Evolutionary conservation across 148 eudicot species (phyloP).

Genomic region (Silene latifolia): DNA sequence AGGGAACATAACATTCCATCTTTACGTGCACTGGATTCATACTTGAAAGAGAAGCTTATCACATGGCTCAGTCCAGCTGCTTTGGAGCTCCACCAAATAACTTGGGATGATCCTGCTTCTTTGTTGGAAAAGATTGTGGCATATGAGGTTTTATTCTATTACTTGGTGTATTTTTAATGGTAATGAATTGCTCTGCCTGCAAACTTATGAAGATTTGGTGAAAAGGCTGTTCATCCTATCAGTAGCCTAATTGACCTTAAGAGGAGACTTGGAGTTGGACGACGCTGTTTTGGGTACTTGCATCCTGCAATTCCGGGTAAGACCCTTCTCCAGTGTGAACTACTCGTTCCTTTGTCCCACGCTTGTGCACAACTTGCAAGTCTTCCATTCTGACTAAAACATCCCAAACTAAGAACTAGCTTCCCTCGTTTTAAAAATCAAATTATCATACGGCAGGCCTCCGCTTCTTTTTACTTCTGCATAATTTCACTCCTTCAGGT

Average conservation of each 20-base stretch:
- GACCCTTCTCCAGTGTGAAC: slow-evolving; percentile 17
- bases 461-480: not conserved
- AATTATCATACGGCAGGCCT: not conserved
- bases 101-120: slow-evolving; percentile 98
- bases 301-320: slow-evolving; percentile 97
- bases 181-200: slow-evolving; percentile 10
- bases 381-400: not conserved
- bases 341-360: not conserved
- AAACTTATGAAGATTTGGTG: slow-evolving; percentile 28
- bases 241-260: slow-evolving; percentile 89
- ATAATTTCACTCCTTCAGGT: not conserved
- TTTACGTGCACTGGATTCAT: slow-evolving; percentile 81
- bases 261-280: slow-evolving; percentile 87
- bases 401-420: not conserved
- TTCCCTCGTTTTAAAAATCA: no score
- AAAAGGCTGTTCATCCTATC: slow-evolving; percentile 98
- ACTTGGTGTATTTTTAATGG: slow-evolving; percentile 14
- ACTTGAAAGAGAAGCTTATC: slow-evolving; percentile 84
- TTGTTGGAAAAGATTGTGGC: slow-evolving; percentile 93
- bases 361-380: not conserved
- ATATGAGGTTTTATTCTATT: slow-evolving; percentile 58
- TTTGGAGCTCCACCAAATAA: slow-evolving; percentile 79
- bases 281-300: slow-evolving; percentile 94
- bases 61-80: slow-evolving; percentile 98
- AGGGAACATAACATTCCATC: slow-evolving; percentile 80